Base-by-base conservation (phyloP, 257 asterid genomes). In the Lantana camara region DNA sequence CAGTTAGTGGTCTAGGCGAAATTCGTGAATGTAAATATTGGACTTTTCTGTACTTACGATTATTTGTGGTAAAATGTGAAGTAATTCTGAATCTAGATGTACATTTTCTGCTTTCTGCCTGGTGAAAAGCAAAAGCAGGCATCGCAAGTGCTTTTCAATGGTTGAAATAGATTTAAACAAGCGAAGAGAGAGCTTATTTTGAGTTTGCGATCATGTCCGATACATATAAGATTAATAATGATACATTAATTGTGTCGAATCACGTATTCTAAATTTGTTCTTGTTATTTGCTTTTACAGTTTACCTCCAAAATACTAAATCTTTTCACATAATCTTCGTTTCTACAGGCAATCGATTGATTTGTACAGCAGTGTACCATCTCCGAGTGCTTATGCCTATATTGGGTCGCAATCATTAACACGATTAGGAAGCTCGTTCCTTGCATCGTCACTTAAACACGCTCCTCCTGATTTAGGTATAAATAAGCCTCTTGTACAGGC, bases 261-360 rank as follows among this genome's bases (percentile, higher is more conserved):
- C 10, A 38, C 24, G 53, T 27, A 21, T n/a, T 35, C n/a, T n/a
- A n/a, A n/a, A 22, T 50, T 10, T 15, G 30, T 37, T 48, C 14
- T 20, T 7, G 19, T 48, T 11, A 2, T 3, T 48, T 48, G n/a
- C 54, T 66, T n/a, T n/a, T n/a, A n/a, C n/a, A n/a, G n/a, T n/a
- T n/a, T n/a, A n/a, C n/a, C n/a, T n/a, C n/a, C n/a, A n/a, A 6
- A 20, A 8, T 30, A 29, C 53, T 46, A 10, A n/a, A n/a, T n/a
- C n/a, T n/a, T n/a, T 20, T 20, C 13, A 16, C 57, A 47, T 60
- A 54, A 40, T 27, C 32, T 27, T 27, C 45, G n/a, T 58, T 67
- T 53, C 76, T 70, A 11, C 80, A 93, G 99, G 88, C 96, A 87
- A 70, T 90, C 97, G 10, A 93, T 93, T 4, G 95, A 93, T 77